Evolutionary conservation across 225 moss, liverwort and hornwort species (phyloP).

Genomic region (Physcomitrellopsis africana): DNA sequence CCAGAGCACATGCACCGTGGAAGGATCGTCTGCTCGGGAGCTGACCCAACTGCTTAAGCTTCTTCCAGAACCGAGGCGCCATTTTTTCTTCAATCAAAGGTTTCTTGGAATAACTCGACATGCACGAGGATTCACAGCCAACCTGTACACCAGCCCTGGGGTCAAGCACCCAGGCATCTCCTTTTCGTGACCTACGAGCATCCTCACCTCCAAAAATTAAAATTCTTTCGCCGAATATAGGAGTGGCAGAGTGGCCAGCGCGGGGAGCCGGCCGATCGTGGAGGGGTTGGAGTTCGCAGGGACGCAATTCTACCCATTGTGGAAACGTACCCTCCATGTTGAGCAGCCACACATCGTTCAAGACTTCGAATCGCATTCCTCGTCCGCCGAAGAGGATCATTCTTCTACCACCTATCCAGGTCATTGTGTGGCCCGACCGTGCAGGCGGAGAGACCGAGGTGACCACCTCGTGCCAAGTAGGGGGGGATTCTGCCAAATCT

Average conservation of each 20-base stretch:
- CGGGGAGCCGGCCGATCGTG: slow-evolving; percentile 70
- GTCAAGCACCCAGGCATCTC: slow-evolving; percentile 91
- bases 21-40: slow-evolving; percentile 80
- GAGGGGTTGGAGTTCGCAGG: slow-evolving; percentile 48
- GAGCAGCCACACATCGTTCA: slow-evolving; percentile 93
- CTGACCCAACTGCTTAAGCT: slow-evolving; percentile 79
- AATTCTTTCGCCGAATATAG: slow-evolving; percentile 86
- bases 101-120: slow-evolving; percentile 39
- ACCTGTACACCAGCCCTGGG: slow-evolving; percentile 67
- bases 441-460: slow-evolving; percentile 68
- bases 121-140: slow-evolving; percentile 48
- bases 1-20: slow-evolving; percentile 83
- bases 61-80: slow-evolving; percentile 87
- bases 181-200: slow-evolving; percentile 71
- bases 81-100: slow-evolving; percentile 45
- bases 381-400: slow-evolving; percentile 94
- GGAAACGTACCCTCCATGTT: slow-evolving; percentile 77
- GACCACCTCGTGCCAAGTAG: slow-evolving; percentile 65
- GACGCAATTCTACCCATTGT: slow-evolving; percentile 76
- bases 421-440: slow-evolving; percentile 82
- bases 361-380: slow-evolving; percentile 76
- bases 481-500: slow-evolving; percentile 55
- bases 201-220: slow-evolving; percentile 94
- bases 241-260: slow-evolving; percentile 92
- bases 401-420: slow-evolving; percentile 83